These are phyloP conservation scores for Komagataella populi DNA, from an alignment of 805 yeast genomes.

Conservation along the genomic window DNA sequence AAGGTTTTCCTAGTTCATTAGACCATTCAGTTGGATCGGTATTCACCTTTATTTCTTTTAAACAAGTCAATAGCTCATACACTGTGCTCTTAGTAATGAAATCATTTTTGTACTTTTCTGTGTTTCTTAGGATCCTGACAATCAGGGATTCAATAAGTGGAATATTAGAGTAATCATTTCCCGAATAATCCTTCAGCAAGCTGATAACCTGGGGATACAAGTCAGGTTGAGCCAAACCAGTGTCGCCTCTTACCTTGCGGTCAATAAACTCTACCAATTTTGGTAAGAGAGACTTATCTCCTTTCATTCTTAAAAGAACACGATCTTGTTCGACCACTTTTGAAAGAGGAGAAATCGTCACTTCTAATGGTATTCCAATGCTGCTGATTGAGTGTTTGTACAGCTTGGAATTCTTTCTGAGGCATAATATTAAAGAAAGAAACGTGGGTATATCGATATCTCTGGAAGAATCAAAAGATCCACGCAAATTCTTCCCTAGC, in stretches of 20 bases:
- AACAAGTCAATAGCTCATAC: slow-evolving; percentile 29
- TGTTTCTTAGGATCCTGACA: slow-evolving; percentile 20
- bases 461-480: slow-evolving; percentile 7
- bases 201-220: slow-evolving; percentile 24
- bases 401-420: slow-evolving; percentile 31
- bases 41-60: slow-evolving; percentile 13
- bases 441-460: slow-evolving; percentile 14
- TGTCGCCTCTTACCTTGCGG: slow-evolving; percentile 1
- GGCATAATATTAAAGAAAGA: slow-evolving; percentile 33
- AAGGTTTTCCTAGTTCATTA: slow-evolving; percentile 29
- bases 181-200: slow-evolving; percentile 39
- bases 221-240: slow-evolving; percentile 9
- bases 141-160: slow-evolving; percentile 32
- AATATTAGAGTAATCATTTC: slow-evolving; percentile 36
- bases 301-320: slow-evolving; percentile 15
- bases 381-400: slow-evolving; percentile 12
- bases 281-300: slow-evolving; percentile 11
- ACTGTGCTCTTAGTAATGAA: slow-evolving; percentile 43
- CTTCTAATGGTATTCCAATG: slow-evolving; percentile 20
- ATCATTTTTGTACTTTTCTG: slow-evolving; percentile 15
- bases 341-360: slow-evolving; percentile 27
- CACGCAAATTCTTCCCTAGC: slow-evolving; percentile 13
- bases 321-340: slow-evolving; percentile 20
- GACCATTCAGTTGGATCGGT: slow-evolving; percentile 43
- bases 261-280: slow-evolving; percentile 12